Conservation (phyloP, 768 basidiomycete species). For the Obba rivulosa region DNA sequence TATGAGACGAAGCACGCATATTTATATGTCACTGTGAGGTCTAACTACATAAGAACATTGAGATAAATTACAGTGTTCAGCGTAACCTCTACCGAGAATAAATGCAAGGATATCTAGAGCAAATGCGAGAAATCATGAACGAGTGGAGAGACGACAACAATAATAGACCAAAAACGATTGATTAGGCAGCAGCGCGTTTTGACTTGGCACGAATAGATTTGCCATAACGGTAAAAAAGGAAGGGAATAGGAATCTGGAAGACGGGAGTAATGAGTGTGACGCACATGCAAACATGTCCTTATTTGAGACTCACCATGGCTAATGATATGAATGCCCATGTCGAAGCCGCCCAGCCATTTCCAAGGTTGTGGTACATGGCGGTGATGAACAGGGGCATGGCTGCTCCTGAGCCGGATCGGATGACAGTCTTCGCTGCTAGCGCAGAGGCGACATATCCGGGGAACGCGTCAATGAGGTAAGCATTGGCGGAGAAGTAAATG, state of each 20-base stretch:
- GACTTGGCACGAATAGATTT: conserved; percentile 15
- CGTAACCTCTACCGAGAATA: no score
- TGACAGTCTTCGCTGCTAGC: conserved; percentile 34
- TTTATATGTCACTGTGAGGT: no score
- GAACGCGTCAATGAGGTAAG: conserved; percentile 36
- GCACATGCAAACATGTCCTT: background rate
- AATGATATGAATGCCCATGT: conserved; percentile 31
- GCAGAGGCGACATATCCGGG: conserved; percentile 34
- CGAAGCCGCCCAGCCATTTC: conserved; percentile 34
- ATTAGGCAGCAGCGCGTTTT: conserved; percentile 15
- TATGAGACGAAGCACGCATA: no score
- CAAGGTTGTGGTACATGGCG: conserved; percentile 35
- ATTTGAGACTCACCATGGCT: conserved; percentile 24
- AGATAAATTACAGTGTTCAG: no score
- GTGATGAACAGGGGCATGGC: conserved; percentile 33
- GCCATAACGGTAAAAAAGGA: conserved; percentile 18
- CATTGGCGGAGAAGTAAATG: conserved; percentile 35
- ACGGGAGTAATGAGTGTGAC: background rate
- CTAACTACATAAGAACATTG: no score
- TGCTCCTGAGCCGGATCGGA: conserved; percentile 31
- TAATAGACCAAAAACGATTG: background rate
- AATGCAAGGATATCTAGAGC: no score
- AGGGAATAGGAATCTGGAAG: conserved; percentile 16
- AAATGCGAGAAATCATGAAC: no score
- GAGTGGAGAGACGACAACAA: background rate